Percentiles rank a stretch among this genome's conserved stretches.
Conservation (phyloP, 2,329 filamentous ascomycete species). For the Sarocladiaceae sp. region DNA sequence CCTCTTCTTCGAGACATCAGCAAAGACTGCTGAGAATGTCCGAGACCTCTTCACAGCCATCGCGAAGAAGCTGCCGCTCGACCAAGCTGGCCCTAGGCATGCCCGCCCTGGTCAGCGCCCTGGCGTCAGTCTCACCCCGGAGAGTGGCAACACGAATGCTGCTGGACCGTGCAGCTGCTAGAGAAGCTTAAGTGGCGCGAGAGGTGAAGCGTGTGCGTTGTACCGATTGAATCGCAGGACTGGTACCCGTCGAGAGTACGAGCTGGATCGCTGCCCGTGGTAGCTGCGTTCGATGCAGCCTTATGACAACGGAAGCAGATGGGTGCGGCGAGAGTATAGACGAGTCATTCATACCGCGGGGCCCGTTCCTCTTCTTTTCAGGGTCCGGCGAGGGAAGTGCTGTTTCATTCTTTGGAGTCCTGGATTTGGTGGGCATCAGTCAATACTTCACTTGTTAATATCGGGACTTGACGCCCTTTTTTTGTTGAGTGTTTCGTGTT, state of each 20-base stretch:
- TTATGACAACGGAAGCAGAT: neutral
- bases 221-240: too few relatives aligned
- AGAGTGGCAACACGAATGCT: slow-evolving; percentile 51
- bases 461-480: slow-evolving; percentile 10
- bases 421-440: slow-evolving; percentile 32
- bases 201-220: too few relatives aligned
- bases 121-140: slow-evolving; percentile 50
- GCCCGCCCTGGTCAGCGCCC: slow-evolving; percentile 59
- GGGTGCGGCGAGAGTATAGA: slow-evolving; percentile 8
- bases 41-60: slow-evolving; percentile 94
- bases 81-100: slow-evolving; percentile 90
- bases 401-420: slow-evolving; percentile 27
- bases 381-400: neutral
- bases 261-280: too few relatives aligned
- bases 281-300: neutral
- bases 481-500: slow-evolving; percentile 4
- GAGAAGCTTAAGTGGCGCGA: slow-evolving; percentile 10
- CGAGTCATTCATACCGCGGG: slow-evolving; percentile 18
- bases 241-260: too few relatives aligned
- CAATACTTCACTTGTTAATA: slow-evolving; percentile 27
- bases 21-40: slow-evolving; percentile 96
- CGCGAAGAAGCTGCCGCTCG: slow-evolving; percentile 93
- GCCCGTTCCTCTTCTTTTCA: slow-evolving; percentile 16
- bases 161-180: slow-evolving; percentile 53
- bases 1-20: slow-evolving; percentile 97